phyloP scores from a whole-genome alignment of 148 eudicot genomes.

The Dysphania ambrosioides region DNA sequence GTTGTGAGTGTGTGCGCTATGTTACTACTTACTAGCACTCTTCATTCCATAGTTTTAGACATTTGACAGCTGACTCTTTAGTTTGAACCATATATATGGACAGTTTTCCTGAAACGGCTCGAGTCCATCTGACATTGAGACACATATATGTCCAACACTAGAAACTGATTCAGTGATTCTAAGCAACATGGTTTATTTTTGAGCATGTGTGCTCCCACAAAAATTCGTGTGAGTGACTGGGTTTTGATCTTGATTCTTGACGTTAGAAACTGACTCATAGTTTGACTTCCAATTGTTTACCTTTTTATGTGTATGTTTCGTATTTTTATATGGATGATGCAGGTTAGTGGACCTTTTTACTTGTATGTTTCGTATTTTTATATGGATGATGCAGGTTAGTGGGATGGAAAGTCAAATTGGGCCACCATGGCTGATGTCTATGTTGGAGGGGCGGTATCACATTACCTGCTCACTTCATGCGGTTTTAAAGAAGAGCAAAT shows the following conservation, averaged over 20 bases:
- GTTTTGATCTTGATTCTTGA: not conserved
- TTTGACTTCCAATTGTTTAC: not conserved
- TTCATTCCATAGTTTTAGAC: not conserved
- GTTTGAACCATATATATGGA: too few relatives aligned
- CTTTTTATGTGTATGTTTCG: not conserved
- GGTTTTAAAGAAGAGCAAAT: constrained; percentile 38
- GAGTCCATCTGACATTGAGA: too few relatives aligned
- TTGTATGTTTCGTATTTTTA: not conserved
- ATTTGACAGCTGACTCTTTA: not conserved
- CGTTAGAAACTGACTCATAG: not conserved
- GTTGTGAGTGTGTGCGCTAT: not conserved
- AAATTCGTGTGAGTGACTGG: not conserved
- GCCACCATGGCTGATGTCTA: constrained; percentile 46
- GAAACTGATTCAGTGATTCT: too few relatives aligned
- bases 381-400: not conserved
- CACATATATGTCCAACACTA: too few relatives aligned
- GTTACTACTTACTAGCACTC: not conserved
- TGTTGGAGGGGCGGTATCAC: constrained; percentile 39
- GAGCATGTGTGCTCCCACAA: not conserved
- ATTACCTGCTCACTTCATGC: constrained; percentile 37
- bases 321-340: not conserved
- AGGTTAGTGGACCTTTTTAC: not conserved
- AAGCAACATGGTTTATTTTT: not conserved
- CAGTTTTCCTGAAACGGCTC: too few relatives aligned
- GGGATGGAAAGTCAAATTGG: constrained; percentile 13